Conservation (phyloP, 2,329 filamentous ascomycete species). For the Aschersonia sp. region DNA sequence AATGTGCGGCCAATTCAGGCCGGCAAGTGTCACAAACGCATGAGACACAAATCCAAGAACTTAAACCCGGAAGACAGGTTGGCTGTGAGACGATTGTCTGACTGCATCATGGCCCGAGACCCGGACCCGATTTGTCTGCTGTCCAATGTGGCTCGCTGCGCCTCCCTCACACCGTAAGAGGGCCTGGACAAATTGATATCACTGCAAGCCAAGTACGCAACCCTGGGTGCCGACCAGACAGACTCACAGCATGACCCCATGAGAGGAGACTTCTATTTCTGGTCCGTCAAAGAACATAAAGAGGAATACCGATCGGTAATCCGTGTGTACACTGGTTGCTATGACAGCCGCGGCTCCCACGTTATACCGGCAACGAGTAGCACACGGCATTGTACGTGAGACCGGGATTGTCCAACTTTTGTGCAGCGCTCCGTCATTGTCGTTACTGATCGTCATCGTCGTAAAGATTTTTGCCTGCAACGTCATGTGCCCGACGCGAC, state of each 20-base stretch:
- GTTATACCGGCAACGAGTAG: not conserved
- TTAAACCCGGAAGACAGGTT: no score
- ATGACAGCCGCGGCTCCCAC: not conserved
- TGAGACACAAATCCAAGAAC: no score
- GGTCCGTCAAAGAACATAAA: conserved; percentile 6
- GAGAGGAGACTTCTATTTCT: conserved; percentile 15
- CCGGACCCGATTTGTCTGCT: not conserved
- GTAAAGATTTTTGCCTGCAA: not conserved
- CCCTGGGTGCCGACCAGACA: no score
- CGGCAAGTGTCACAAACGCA: no score
- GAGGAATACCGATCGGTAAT: not conserved
- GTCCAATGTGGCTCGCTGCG: conserved; percentile 1
- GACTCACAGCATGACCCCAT: conserved; percentile 14
- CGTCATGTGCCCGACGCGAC: not conserved
- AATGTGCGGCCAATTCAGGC: no score
- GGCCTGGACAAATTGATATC: no score
- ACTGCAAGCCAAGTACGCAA: no score
- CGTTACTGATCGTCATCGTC: conserved; percentile 6
- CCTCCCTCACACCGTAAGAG: no score
- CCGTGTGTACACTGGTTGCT: not conserved
- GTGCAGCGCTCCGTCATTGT: conserved; percentile 1
- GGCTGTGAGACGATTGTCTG: no score
- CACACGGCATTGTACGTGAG: conserved; percentile 1
- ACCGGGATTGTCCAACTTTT: not conserved
- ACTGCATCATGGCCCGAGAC: not conserved